Percentiles rank a stretch among this genome's conserved stretches.
Evolutionary conservation across 2,329 filamentous ascomycete genomes (phyloP).

Genomic region (Malbranchea zuffiana): DNA sequence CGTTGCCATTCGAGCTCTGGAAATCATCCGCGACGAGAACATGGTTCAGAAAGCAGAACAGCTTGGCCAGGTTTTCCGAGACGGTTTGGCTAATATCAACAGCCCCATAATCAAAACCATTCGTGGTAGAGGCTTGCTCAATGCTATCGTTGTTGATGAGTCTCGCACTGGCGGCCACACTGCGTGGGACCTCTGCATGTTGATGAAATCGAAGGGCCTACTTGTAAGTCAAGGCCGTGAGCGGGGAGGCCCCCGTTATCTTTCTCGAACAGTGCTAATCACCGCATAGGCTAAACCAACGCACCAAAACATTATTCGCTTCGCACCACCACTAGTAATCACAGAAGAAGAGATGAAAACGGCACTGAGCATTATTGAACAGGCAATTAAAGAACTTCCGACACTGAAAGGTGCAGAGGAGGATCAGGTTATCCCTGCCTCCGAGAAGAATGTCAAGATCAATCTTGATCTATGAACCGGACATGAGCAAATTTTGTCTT

Average conservation of each 20-base stretch:
- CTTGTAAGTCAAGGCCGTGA: conserved; percentile 51
- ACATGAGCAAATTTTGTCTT: too few relatives aligned
- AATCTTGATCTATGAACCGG: too few relatives aligned
- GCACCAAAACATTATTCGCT: conserved; percentile 94
- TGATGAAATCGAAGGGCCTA: conserved; percentile 90
- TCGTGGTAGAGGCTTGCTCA: conserved; percentile 85
- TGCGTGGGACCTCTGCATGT: conserved; percentile 92
- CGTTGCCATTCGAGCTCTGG: conserved; percentile 86
- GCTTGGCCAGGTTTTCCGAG: conserved; percentile 72
- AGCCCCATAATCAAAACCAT: conserved; percentile 72
- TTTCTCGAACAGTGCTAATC: too few relatives aligned
- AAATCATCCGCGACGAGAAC: conserved; percentile 85
- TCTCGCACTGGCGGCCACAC: conserved; percentile 69
- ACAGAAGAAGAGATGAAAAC: conserved; percentile 73
- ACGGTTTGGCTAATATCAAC: conserved; percentile 62
- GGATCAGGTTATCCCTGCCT: conserved; percentile 45
- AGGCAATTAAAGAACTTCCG: conserved; percentile 72
- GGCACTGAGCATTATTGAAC: conserved; percentile 67
- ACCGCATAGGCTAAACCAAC: conserved; percentile 89
- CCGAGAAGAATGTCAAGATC: conserved; percentile 43
- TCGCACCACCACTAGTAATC: conserved; percentile 93
- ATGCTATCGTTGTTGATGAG: conserved; percentile 94
- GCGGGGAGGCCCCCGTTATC: conserved; percentile 13
- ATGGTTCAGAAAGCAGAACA: conserved; percentile 72
- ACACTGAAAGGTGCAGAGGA: conserved; percentile 44